Conservation (phyloP, 2,329 filamentous ascomycete genomes). For the Zymoseptoria brevis region DNA sequence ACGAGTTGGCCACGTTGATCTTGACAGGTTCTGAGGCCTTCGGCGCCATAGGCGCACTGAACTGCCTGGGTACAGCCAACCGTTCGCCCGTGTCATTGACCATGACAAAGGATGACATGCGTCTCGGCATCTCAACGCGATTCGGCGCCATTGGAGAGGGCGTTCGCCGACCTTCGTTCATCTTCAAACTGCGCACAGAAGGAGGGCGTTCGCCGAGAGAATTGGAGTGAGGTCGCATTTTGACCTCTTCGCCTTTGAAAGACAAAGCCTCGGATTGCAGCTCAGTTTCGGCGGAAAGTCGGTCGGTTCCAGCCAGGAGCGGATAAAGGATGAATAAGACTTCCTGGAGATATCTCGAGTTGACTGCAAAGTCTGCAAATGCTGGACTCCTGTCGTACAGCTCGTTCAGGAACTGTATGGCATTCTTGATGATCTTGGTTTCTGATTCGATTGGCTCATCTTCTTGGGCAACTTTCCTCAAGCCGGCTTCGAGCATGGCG, state of each 20-base stretch:
- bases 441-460: conserved; percentile 39
- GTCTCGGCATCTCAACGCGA: conserved; percentile 58
- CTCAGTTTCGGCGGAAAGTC: conserved; percentile 75
- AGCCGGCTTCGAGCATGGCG: conserved; percentile 77
- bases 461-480: conserved; percentile 61
- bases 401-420: conserved; percentile 71
- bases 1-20: conserved; percentile 53
- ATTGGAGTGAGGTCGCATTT: conserved; percentile 66
- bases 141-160: conserved; percentile 24
- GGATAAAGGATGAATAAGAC: conserved; percentile 78
- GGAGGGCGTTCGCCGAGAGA: conserved; percentile 50
- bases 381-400: conserved; percentile 66
- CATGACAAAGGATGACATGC: conserved; percentile 86
- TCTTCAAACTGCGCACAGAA: conserved; percentile 63
- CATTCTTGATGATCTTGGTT: conserved; percentile 58
- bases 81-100: conserved; percentile 62
- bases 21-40: conserved; percentile 42
- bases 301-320: conserved; percentile 76
- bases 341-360: conserved; percentile 73
- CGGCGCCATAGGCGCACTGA: conserved; percentile 56
- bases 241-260: conserved; percentile 78
- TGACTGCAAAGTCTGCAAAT: conserved; percentile 75
- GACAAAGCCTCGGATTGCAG: conserved; percentile 75
- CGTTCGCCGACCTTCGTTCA: conserved; percentile 37
- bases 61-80: conserved; percentile 51